Conservation (phyloP, 306 rosid species). For the Sophora flavescens region DNA sequence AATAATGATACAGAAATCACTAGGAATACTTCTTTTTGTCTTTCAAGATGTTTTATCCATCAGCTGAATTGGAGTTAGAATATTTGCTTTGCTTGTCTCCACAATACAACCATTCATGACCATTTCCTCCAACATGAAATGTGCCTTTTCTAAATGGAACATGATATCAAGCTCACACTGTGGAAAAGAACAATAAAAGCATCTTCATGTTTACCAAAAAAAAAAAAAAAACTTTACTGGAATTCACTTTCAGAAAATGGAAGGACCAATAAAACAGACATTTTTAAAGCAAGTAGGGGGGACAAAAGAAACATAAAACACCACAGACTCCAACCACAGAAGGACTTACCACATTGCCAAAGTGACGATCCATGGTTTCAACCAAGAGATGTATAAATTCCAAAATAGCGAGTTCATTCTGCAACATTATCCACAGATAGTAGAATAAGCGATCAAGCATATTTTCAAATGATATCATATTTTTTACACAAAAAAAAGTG, state of each 20-base stretch:
- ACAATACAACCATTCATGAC: conserved; percentile 95
- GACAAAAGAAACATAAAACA: conserved; percentile 17
- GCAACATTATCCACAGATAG: conserved; percentile 47
- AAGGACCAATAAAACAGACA: conserved; percentile 1
- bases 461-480: conserved; percentile 9
- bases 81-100: conserved; percentile 84
- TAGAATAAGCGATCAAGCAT: conserved; percentile 19
- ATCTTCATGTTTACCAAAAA: too few relatives aligned
- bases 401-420: conserved; percentile 95
- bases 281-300: not conserved
- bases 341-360: conserved; percentile 88
- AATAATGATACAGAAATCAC: conserved; percentile 44
- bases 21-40: not conserved
- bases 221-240: too few relatives aligned
- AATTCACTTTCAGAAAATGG: conserved; percentile 29
- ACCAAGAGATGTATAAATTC: conserved; percentile 94
- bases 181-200: conserved; percentile 18
- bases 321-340: not conserved
- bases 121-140: conserved; percentile 98
- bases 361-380: conserved; percentile 98
- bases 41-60: conserved; percentile 80
- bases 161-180: conserved; percentile 99
- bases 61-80: conserved; percentile 90
- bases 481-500: not conserved
- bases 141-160: conserved; percentile 97